phyloP scores from a whole-genome alignment of 1,139 yeast species.

The Pichia sp. region DNA sequence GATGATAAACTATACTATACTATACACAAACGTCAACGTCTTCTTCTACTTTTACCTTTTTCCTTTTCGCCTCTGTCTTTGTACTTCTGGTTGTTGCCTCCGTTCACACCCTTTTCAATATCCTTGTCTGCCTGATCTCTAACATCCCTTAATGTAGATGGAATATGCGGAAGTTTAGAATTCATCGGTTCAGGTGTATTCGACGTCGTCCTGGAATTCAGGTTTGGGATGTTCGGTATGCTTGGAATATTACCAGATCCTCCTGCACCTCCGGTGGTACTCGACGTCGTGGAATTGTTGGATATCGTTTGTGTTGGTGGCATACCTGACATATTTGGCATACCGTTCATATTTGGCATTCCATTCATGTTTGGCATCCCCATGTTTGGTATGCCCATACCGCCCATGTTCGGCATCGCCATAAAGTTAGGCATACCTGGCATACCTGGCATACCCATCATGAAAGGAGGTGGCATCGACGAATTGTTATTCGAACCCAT shows the following conservation, averaged over 20 bases:
- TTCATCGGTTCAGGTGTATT: constrained; percentile 27
- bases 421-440: constrained; percentile 4
- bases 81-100: not conserved
- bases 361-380: no score
- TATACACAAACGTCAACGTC: constrained; percentile 6
- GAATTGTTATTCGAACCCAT: constrained; percentile 17
- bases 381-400: constrained; percentile 26
- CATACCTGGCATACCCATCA: constrained; percentile 39
- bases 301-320: no score
- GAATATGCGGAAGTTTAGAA: constrained; percentile 16
- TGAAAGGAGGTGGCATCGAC: constrained; percentile 23
- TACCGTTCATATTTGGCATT: constrained; percentile 1
- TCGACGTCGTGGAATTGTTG: not conserved
- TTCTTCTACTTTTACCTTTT: constrained; percentile 19
- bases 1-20: no score
- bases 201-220: constrained; percentile 24
- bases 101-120: constrained; percentile 21
- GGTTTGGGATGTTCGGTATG: constrained; percentile 14
- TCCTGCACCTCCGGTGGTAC: no score
- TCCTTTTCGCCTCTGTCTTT: constrained; percentile 12
- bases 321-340: no score
- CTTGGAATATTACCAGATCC: constrained; percentile 35
- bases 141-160: constrained; percentile 19
- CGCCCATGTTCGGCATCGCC: constrained; percentile 24
- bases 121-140: constrained; percentile 32